These are phyloP conservation scores for Chalciporus sphaerocephalus DNA, from an alignment of 768 basidiomycete species.

Conservation along the genomic window DNA sequence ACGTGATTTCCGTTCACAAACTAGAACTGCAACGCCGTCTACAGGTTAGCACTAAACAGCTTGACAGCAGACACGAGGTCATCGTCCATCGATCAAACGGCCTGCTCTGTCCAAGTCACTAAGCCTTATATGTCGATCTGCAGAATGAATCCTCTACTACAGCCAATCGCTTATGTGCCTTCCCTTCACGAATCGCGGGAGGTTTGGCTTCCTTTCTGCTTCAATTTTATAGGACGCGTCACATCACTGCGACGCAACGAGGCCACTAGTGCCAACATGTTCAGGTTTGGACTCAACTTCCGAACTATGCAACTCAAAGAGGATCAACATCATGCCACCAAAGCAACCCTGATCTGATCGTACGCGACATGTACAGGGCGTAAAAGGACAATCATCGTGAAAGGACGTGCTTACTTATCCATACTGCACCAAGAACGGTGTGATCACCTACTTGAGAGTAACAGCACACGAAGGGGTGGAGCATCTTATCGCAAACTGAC, in stretches of 20 bases:
- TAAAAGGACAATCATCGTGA: not conserved
- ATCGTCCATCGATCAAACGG: too few relatives aligned
- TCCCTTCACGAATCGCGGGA: too few relatives aligned
- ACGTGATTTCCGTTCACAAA: not conserved
- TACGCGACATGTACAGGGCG: conserved; percentile 5
- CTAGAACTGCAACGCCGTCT: not conserved
- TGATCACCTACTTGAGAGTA: conserved; percentile 7
- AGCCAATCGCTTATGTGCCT: too few relatives aligned
- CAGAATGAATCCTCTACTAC: too few relatives aligned
- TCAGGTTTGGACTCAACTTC: not conserved
- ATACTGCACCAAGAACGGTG: not conserved
- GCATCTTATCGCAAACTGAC: not conserved
- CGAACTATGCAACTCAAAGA: not conserved
- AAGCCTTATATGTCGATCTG: not conserved
- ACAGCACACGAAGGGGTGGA: not conserved
- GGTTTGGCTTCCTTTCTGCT: too few relatives aligned
- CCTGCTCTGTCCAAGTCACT: too few relatives aligned
- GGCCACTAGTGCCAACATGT: not conserved
- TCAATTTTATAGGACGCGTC: too few relatives aligned
- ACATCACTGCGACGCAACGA: too few relatives aligned
- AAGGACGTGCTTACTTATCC: not conserved
- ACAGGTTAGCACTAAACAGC: not conserved
- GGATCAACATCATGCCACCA: not conserved
- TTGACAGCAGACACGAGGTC: not conserved
- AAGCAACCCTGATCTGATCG: not conserved